A percentile compares a stretch with the other conserved stretches of the same genome.
Conservation (phyloP, 441 rosid genomes). For the Dalechampia spathulata region DNA sequence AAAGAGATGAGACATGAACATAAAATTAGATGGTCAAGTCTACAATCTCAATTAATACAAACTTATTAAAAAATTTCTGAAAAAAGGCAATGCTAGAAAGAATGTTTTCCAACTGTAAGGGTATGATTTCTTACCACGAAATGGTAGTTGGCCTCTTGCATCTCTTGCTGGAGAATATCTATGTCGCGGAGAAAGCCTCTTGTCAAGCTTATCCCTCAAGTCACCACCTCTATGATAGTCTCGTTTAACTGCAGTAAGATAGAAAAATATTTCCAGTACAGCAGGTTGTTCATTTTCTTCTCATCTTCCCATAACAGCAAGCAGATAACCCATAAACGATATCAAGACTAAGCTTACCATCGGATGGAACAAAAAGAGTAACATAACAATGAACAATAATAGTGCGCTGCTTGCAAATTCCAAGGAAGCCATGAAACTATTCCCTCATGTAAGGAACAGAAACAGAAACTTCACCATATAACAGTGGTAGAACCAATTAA, state of each 20-base stretch:
- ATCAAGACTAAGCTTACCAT: slow-evolving; percentile 44
- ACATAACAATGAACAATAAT: slow-evolving; percentile 41
- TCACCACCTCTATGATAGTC: slow-evolving; percentile 56
- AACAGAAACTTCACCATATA: slow-evolving; percentile 37
- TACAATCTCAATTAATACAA: neutral
- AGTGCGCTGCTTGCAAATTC: slow-evolving; percentile 53
- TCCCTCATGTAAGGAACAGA: slow-evolving; percentile 37
- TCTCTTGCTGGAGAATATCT: slow-evolving; percentile 52
- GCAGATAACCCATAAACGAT: slow-evolving; percentile 18
- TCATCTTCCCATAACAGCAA: slow-evolving; percentile 23
- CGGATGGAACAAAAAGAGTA: slow-evolving; percentile 37
- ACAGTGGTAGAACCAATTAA: slow-evolving; percentile 26
- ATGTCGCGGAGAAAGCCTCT: slow-evolving; percentile 55
- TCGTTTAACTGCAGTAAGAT: slow-evolving; percentile 44
- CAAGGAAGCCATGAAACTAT: slow-evolving; percentile 41
- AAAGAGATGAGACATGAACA: neutral
- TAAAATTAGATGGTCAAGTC: neutral
- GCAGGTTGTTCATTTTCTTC: slow-evolving; percentile 14
- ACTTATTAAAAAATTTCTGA: neutral
- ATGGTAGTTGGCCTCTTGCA: slow-evolving; percentile 33
- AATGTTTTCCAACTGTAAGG: neutral
- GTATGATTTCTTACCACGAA: slow-evolving; percentile 42
- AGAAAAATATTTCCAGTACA: slow-evolving; percentile 22
- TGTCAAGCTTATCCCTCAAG: slow-evolving; percentile 77
- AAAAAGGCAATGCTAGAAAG: neutral